Base-by-base conservation (phyloP, 2,329 filamentous ascomycete species). In the Diaporthe sp. region DNA sequence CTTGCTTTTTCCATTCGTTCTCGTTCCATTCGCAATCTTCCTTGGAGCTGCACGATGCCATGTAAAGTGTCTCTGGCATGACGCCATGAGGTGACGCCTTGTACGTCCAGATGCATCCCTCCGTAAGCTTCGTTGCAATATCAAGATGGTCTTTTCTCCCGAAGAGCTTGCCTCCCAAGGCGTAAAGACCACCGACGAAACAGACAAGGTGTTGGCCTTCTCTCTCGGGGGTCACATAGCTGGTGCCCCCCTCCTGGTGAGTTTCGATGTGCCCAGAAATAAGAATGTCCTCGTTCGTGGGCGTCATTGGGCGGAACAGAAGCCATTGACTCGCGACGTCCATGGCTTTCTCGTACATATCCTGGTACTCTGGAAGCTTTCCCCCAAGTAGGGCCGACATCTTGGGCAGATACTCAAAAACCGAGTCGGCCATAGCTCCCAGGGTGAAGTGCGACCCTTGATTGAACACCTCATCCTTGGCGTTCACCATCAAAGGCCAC, bases 271-370 rank as follows among this genome's bases (percentile, higher is more conserved):
- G 82, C 25, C 79, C 91, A 0, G 91, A 86, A 4, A 93, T 82
- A 10, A 94, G 85, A 25, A 94, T 88, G 75, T 91, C 86, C 3
- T 87, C 86, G 62, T 88, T 87, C 5, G 84, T 83, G 0, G 88
- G 88, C 2, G 88, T 88, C 86, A 92, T 89, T 0, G 92, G 92
- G 4, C 90, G 87, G 82, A 91, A 94, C 71, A 94, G 87, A 3
- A 93, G 84, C 76, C 92, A 83, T 62, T 89, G 82, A 61, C 89
- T 88, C 2, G 88, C 88, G 0, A 88, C 84, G n/a, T 90, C 86
- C 60, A 92, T 88, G 25, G 90, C 88, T 22, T 82, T 84, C 74
- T 88, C 85, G 81, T 93, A 82, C 86, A 94, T 90, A 53, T 82
- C 84, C 61, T 86, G 85, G 80, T 93, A 93, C 76, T 90, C 81